Conservation (phyloP, 495 filamentous ascomycete genomes). For the Aspergillus sclerotioniger region DNA sequence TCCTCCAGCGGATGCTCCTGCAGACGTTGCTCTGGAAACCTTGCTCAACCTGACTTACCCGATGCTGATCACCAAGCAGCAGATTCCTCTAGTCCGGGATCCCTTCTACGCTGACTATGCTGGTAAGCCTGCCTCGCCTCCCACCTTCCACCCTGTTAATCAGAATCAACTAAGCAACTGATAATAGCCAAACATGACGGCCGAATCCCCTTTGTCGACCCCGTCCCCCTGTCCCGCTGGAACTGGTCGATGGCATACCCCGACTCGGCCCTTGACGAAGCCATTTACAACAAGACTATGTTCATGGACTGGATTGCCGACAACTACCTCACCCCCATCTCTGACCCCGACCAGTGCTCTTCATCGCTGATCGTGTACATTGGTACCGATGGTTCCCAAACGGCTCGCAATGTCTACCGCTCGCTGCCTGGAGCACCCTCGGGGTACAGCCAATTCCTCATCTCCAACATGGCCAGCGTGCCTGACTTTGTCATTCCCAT, state of each 20-base stretch:
- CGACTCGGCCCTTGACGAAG: conserved; percentile 30
- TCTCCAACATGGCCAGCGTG: conserved; percentile 9
- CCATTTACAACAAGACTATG: conserved; percentile 43
- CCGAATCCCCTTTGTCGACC: conserved; percentile 53
- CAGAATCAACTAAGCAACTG: neutral
- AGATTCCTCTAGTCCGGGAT: conserved; percentile 43
- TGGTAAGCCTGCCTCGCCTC: conserved; percentile 13
- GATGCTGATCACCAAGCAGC: conserved; percentile 50
- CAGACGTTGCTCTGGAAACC: conserved; percentile 12
- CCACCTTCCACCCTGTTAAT: neutral
- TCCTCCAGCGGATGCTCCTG: conserved; percentile 27
- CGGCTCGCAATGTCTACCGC: conserved; percentile 9
- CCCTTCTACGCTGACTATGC: conserved; percentile 55
- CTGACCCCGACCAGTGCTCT: conserved; percentile 5
- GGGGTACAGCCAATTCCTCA: neutral
- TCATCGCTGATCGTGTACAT: conserved; percentile 13
- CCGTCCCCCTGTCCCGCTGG: conserved; percentile 55
- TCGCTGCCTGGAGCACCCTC: neutral
- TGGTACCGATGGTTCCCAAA: neutral
- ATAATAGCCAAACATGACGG: conserved; percentile 32
- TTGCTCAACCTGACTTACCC: conserved; percentile 37
- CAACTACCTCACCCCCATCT: conserved; percentile 3
- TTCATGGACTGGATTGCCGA: conserved; percentile 52
- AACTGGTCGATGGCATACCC: conserved; percentile 48
- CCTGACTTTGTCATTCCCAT: conserved; percentile 14